Percentiles rank a stretch among this genome's conserved stretches.
Conservation (phyloP, 495 filamentous ascomycete species). For the Hypomontagnella monticulosa region DNA sequence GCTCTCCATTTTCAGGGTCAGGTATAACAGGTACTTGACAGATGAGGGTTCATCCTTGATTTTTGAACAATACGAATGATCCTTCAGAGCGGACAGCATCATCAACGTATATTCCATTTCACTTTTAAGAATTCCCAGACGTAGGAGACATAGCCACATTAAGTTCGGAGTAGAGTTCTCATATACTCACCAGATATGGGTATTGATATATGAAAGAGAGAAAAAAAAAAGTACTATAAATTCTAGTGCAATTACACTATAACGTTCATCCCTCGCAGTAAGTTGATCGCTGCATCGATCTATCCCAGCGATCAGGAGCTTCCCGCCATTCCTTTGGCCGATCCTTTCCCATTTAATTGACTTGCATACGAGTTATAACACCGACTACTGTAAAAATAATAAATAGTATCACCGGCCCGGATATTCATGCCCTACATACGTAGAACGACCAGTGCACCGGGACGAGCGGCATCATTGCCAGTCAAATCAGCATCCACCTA, state of each 20-base stretch:
- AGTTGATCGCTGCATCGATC: constrained; percentile 37
- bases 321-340: constrained; percentile 27
- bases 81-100: too few relatives aligned
- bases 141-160: too few relatives aligned
- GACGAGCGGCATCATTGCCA: constrained; percentile 13
- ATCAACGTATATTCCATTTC: too few relatives aligned
- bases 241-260: background rate
- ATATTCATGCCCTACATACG: constrained; percentile 3
- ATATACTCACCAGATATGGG: too few relatives aligned
- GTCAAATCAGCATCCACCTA: background rate
- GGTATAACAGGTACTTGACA: constrained; percentile 1
- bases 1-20: constrained; percentile 7
- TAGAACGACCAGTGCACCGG: constrained; percentile 4
- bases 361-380: constrained; percentile 21
- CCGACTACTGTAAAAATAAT: constrained; percentile 6
- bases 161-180: too few relatives aligned
- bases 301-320: constrained; percentile 9
- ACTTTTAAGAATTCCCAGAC: too few relatives aligned
- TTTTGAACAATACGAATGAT: background rate
- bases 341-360: constrained; percentile 28
- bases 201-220: too few relatives aligned
- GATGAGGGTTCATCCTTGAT: constrained; percentile 3
- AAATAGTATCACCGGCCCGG: constrained; percentile 19
- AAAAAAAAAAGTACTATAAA: too few relatives aligned
- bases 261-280: constrained; percentile 9